Evolutionary conservation across 805 yeast genomes (phyloP).

Genomic region (Torulaspora maleeae): DNA sequence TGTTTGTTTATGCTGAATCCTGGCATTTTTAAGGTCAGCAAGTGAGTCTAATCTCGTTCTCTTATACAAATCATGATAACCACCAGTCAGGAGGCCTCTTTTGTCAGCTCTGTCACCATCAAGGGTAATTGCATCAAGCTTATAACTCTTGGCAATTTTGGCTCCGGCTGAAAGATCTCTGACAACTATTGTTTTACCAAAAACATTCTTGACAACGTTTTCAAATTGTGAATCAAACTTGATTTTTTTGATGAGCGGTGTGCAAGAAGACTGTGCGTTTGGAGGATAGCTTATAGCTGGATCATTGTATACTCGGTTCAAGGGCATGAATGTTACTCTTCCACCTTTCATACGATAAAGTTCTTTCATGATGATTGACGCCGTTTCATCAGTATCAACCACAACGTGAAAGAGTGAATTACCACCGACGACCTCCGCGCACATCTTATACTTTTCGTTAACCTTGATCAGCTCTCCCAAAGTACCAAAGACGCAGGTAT

Average conservation of each 20-base stretch:
- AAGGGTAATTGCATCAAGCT: constrained; percentile 74
- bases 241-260: constrained; percentile 75
- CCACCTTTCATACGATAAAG: constrained; percentile 67
- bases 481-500: constrained; percentile 70
- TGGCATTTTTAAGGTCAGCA: constrained; percentile 51
- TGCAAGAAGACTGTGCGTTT: constrained; percentile 45
- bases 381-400: constrained; percentile 83
- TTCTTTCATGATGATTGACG: constrained; percentile 72
- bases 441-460: constrained; percentile 74
- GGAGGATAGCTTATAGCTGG: constrained; percentile 52
- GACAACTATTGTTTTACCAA: constrained; percentile 77
- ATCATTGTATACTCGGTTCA: constrained; percentile 55
- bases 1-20: constrained; percentile 17
- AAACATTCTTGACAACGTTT: constrained; percentile 71
- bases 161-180: constrained; percentile 63
- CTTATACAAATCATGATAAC: constrained; percentile 62
- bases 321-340: constrained; percentile 85
- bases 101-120: constrained; percentile 89
- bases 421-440: constrained; percentile 89
- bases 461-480: constrained; percentile 79
- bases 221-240: constrained; percentile 53
- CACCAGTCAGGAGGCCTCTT: constrained; percentile 84
- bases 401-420: constrained; percentile 80
- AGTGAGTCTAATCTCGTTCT: constrained; percentile 68
- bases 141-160: constrained; percentile 55